Conservation (phyloP, 768 basidiomycete genomes). For the Chlorophyllum brunneum region DNA sequence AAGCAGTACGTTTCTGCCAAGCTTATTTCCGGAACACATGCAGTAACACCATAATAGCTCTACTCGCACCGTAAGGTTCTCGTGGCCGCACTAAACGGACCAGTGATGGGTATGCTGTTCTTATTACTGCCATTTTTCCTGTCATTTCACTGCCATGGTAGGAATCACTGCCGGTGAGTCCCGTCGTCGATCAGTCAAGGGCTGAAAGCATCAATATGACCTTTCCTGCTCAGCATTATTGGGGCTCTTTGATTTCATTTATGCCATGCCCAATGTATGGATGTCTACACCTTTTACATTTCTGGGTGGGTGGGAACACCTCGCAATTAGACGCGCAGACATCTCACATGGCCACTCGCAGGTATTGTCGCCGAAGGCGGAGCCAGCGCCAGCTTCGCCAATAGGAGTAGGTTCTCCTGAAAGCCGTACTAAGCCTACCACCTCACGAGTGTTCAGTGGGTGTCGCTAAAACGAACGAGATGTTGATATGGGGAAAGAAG, state of each 20-base stretch:
- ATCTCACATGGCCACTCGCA: slow-evolving; percentile 19
- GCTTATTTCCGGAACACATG: not conserved
- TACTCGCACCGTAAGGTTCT: slow-evolving; percentile 66
- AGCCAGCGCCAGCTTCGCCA: slow-evolving; percentile 64
- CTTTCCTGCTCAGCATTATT: slow-evolving; percentile 42
- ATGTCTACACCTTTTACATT: slow-evolving; percentile 67
- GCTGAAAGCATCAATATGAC: not conserved
- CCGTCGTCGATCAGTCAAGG: not conserved
- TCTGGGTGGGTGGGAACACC: slow-evolving; percentile 35
- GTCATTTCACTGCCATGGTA: slow-evolving; percentile 22
- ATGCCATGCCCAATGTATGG: slow-evolving; percentile 57
- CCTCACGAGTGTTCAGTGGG: slow-evolving; percentile 47
- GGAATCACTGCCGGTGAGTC: slow-evolving; percentile 61
- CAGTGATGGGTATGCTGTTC: slow-evolving; percentile 58
- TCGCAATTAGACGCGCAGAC: not conserved
- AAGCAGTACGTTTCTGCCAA: slow-evolving; percentile 46
- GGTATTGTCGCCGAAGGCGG: slow-evolving; percentile 68
- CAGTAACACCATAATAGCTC: slow-evolving; percentile 35
- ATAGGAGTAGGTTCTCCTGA: slow-evolving; percentile 44
- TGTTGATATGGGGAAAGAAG: slow-evolving; percentile 67
- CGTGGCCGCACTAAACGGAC: slow-evolving; percentile 70
- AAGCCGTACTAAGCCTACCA: not conserved
- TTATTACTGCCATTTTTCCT: not conserved
- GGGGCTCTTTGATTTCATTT: slow-evolving; percentile 77
- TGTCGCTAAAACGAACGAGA: slow-evolving; percentile 65